Evolutionary conservation across 2,329 filamentous ascomycete species (phyloP), one percentile per base, ranked within the genome.

Genomic region (Pyrenochaeta sp.): DNA sequence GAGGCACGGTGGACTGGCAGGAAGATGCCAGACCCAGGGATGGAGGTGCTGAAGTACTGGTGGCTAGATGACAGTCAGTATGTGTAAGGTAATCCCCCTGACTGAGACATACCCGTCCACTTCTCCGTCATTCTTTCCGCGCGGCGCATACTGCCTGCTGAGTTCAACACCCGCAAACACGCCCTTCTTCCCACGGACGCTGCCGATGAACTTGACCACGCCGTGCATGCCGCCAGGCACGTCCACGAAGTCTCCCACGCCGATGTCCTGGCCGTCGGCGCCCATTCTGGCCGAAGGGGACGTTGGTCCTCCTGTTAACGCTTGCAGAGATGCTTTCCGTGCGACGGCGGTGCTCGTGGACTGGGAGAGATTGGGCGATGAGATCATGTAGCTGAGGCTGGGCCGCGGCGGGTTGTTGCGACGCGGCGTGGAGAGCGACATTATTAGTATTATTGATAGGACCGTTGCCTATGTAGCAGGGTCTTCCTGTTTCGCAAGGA

Each of bases 91-190:
- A 18, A 17, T 18, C n/a, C 40, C 20, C 23, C 15, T 38, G 41
- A 18, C 17, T 14, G 4, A 18, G 13, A 65, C 83, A 73, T 80
- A 93, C 89, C 93, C 94, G 59, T 97, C 93, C 41, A 97, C 94
- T 71, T 96, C 92, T 53, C 94, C 94, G 63, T 83, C 95, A 67
- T 99, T 99, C 79, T 99, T 99, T 22, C 94, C 94, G 66, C 88
- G 84, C 37, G 80, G 72, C 22, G 91, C 89, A 75, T 87, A 95
- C 57, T 96, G 89, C 39, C 83, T 77, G 61, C 87, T 84, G 52
- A 99, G 79, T 72, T 99, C 94, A 23, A 99, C 89, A 31, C 94
- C 94, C 21, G 90, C 91, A 77, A 99, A 99, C 14, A 83, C 82
- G 36, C 94, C 94, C 58, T 88, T 90, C 77, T 96, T 96, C 52